Percentiles rank a stretch among this genome's conserved stretches.
phyloP scores from a whole-genome alignment of 2,329 filamentous ascomycete species.

The Phyllosticta ampelicida region DNA sequence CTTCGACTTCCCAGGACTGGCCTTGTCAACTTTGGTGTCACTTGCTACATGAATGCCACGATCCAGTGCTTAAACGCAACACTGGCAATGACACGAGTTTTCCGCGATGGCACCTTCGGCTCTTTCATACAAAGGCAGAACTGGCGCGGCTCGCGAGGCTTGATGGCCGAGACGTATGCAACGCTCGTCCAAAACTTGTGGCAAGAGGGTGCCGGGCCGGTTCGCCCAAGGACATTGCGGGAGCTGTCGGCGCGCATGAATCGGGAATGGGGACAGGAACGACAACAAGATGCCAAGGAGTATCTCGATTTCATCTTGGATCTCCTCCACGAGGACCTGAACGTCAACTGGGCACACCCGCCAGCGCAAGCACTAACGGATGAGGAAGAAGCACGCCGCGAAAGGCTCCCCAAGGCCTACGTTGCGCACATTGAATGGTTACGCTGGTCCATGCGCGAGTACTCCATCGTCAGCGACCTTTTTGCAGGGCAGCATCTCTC shows the following conservation, averaged over 20 bases:
- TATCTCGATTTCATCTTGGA: constrained; percentile 76
- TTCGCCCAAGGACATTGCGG: constrained; percentile 38
- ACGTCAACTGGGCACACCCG: constrained; percentile 50
- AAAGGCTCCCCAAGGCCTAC: constrained; percentile 49
- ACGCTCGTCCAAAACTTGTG: constrained; percentile 51
- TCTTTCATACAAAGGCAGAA: constrained; percentile 47
- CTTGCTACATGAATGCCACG: constrained; percentile 88
- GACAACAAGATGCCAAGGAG: constrained; percentile 87
- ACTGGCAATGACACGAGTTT: constrained; percentile 50
- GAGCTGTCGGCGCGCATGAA: constrained; percentile 55
- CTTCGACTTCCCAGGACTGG: constrained; percentile 53
- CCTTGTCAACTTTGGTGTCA: constrained; percentile 67
- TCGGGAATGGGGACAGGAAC: constrained; percentile 57
- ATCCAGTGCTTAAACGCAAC: constrained; percentile 76
- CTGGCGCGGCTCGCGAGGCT: constrained; percentile 56
- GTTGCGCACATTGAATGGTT: constrained; percentile 68
- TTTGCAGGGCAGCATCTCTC: constrained; percentile 65
- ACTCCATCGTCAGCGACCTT: constrained; percentile 66
- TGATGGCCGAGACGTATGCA: constrained; percentile 51
- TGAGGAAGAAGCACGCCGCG: constrained; percentile 49
- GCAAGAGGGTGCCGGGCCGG: constrained; percentile 44
- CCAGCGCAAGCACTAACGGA: constrained; percentile 49
- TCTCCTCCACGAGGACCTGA: constrained; percentile 77
- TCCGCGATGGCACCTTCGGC: constrained; percentile 50
- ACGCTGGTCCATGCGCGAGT: constrained; percentile 56